A percentile compares a stretch with the other conserved stretches of the same genome.
Conservation (phyloP, 805 yeast genomes). For the Monosporozyma yasuniensis region DNA sequence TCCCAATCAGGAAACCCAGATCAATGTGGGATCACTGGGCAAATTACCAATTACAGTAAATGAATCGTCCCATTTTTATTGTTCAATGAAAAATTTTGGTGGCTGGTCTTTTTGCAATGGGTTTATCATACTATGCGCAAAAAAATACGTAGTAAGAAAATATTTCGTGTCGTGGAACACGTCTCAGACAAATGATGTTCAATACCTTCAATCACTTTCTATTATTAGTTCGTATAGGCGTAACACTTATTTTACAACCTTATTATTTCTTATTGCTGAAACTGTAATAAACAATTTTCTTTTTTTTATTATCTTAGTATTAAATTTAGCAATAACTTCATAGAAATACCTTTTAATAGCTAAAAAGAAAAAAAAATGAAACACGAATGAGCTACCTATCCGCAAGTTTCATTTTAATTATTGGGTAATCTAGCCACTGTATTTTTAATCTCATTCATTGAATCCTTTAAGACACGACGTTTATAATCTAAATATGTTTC, state of each 20-base stretch:
- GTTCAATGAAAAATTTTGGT: neutral
- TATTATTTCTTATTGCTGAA: neutral
- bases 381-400: too few species aligned
- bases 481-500: constrained; percentile 19
- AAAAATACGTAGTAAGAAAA: neutral
- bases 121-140: neutral
- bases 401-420: neutral
- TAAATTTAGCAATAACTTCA: too few species aligned
- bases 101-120: neutral
- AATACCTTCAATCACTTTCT: neutral
- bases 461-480: constrained; percentile 15
- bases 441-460: constrained; percentile 22
- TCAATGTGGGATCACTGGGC: neutral
- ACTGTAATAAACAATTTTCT: neutral
- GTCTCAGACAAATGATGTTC: neutral
- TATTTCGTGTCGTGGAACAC: neutral
- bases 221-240: neutral
- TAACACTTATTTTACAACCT: neutral
- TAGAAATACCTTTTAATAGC: too few species aligned
- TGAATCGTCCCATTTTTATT: too few species aligned
- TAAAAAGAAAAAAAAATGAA: too few species aligned
- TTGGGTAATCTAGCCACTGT: constrained; percentile 18
- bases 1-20: constrained; percentile 1
- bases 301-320: too few species aligned
- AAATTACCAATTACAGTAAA: too few species aligned